Evolutionary conservation across 306 rosid genomes (phyloP).

Genomic region (Castanopsis chinensis): DNA sequence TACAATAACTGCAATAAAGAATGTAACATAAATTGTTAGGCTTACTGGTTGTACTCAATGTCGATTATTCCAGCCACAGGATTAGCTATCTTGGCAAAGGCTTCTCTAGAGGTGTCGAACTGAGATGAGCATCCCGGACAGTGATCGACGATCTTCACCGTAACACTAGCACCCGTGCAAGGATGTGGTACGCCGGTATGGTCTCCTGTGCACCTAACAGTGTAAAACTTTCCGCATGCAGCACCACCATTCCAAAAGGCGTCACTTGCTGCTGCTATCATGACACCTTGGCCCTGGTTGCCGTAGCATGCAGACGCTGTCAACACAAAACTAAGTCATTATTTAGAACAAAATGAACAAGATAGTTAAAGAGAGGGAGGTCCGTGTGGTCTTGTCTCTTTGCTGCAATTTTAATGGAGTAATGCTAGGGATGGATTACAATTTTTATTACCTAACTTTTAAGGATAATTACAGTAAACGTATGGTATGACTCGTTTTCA

Average conservation of each 20-base stretch:
- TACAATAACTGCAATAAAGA: too few relatives aligned
- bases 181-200: too few relatives aligned
- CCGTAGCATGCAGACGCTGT: constrained; percentile 3
- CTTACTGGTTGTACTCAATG: not conserved
- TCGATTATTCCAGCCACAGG: not conserved
- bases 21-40: too few relatives aligned
- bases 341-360: too few relatives aligned
- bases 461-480: too few relatives aligned
- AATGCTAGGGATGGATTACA: too few relatives aligned
- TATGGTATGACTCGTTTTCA: too few relatives aligned
- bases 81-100: not conserved
- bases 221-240: not conserved
- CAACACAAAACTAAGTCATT: not conserved
- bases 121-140: not conserved
- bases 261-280: not conserved
- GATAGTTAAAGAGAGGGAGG: too few relatives aligned
- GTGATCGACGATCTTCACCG: not conserved
- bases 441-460: too few relatives aligned
- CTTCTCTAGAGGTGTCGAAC: not conserved
- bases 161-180: not conserved
- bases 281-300: not conserved
- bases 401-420: too few relatives aligned
- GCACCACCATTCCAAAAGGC: not conserved
- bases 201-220: not conserved
- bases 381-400: too few relatives aligned